Conservation (phyloP, 192 early-diverging fungal species). For the Backusella luteola region DNA sequence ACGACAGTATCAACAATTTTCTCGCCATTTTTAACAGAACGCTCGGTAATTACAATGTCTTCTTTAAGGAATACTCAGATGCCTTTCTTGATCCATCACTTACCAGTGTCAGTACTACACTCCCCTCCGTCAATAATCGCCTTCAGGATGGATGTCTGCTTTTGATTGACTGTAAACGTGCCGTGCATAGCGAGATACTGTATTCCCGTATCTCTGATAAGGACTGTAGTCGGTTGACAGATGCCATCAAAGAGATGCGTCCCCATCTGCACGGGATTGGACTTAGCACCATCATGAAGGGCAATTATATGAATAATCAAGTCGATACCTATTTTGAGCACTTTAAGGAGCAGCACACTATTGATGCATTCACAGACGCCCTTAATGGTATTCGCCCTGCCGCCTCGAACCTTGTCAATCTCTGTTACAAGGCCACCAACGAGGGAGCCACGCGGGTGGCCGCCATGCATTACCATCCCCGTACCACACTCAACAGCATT, state of each 20-base stretch:
- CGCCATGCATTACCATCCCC: background rate
- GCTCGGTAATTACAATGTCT: background rate
- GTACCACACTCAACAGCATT: background rate
- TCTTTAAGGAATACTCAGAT: constrained; percentile 16
- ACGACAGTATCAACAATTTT: constrained; percentile 28
- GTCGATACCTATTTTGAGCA: background rate
- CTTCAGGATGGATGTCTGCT: constrained; percentile 6
- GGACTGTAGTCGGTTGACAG: constrained; percentile 13
- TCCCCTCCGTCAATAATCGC: background rate
- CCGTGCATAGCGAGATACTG: constrained; percentile 1
- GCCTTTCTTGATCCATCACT: constrained; percentile 14
- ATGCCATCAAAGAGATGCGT: constrained; percentile 8
- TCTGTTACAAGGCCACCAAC: background rate
- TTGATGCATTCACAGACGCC: background rate
- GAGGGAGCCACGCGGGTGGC: background rate
- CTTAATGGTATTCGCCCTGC: background rate
- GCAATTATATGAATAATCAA: background rate
- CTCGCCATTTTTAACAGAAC: constrained; percentile 7
- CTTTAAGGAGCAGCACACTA: background rate
- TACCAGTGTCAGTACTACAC: background rate
- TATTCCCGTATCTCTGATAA: constrained; percentile 14
- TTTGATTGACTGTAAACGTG: constrained; percentile 12
- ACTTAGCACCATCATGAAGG: background rate
- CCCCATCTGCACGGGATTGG: constrained; percentile 11
- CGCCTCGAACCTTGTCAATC: background rate